phyloP scores from a whole-genome alignment of 1,284 basidiomycete genomes.

The Erythrobasidium hasegawianum region DNA sequence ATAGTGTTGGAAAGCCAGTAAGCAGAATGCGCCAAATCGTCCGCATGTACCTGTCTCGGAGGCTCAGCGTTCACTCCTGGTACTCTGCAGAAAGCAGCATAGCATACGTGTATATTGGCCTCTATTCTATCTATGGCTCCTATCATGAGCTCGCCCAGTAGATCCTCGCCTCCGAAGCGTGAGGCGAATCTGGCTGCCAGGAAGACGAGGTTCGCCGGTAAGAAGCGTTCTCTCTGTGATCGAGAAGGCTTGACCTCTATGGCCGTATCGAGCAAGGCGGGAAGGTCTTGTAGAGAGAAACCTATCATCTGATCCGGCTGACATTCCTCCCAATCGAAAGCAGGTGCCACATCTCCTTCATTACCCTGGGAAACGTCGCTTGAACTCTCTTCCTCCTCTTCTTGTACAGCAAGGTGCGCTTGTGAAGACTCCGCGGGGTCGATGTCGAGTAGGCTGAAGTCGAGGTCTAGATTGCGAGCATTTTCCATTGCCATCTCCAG shows the following conservation, averaged over 20 bases:
- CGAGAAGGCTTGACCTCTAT: slow-evolving; percentile 59
- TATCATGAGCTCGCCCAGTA: slow-evolving; percentile 83
- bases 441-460: slow-evolving; percentile 37
- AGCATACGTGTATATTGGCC: slow-evolving; percentile 78
- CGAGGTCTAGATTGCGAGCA: slow-evolving; percentile 39
- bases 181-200: slow-evolving; percentile 68
- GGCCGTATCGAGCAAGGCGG: slow-evolving; percentile 72
- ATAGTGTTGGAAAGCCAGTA: slow-evolving; percentile 95
- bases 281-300: slow-evolving; percentile 74
- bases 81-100: neutral
- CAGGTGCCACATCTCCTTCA: slow-evolving; percentile 6
- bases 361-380: too few relatives aligned
- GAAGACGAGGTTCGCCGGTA: slow-evolving; percentile 51
- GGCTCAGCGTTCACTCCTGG: neutral
- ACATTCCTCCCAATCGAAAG: slow-evolving; percentile 42
- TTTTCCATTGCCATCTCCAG: slow-evolving; percentile 38
- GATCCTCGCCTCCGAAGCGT: slow-evolving; percentile 73
- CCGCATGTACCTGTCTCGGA: slow-evolving; percentile 62
- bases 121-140: slow-evolving; percentile 89
- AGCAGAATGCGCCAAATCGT: slow-evolving; percentile 77
- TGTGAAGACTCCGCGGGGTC: slow-evolving; percentile 33
- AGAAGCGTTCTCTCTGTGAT: slow-evolving; percentile 47
- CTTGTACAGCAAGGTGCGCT: slow-evolving; percentile 34
- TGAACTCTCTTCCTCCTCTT: slow-evolving; percentile 27
- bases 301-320: slow-evolving; percentile 65